These are phyloP conservation scores for Peniophora sp. DNA, from an alignment of 1,284 basidiomycete species.

Conservation along the genomic window DNA sequence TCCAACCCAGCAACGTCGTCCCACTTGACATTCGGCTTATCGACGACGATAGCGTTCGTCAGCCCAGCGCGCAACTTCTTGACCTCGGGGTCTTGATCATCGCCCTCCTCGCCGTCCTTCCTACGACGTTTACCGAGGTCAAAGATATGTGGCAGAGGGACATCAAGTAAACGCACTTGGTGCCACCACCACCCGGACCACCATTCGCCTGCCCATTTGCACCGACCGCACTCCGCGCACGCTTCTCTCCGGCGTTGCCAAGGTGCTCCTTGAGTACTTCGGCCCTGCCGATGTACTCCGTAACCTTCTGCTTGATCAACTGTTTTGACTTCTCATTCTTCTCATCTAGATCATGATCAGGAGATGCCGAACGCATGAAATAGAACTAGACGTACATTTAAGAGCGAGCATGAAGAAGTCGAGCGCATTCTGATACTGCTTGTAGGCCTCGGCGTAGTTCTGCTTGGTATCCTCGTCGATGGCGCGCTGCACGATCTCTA, in stretches of 20 bases:
- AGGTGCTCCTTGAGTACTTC: slow-evolving; percentile 90
- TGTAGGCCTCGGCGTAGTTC: slow-evolving; percentile 93
- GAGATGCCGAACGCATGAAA: slow-evolving; percentile 2
- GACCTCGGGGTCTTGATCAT: slow-evolving; percentile 83
- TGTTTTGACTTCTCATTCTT: slow-evolving; percentile 92
- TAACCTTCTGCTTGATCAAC: slow-evolving; percentile 85
- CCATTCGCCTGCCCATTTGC: slow-evolving; percentile 63
- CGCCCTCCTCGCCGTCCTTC: slow-evolving; percentile 60
- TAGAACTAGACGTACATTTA: slow-evolving; percentile 49
- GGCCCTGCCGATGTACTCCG: slow-evolving; percentile 88
- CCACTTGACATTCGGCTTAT: slow-evolving; percentile 96
- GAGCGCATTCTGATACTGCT: slow-evolving; percentile 89
- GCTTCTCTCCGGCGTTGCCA: slow-evolving; percentile 57
- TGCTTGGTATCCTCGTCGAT: slow-evolving; percentile 94
- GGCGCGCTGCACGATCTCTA: slow-evolving; percentile 90
- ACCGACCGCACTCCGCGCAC: slow-evolving; percentile 70
- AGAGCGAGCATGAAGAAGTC: slow-evolving; percentile 97
- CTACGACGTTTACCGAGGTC: slow-evolving; percentile 11
- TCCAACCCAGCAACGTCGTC: slow-evolving; percentile 97
- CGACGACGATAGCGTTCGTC: slow-evolving; percentile 83
- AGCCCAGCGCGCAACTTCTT: slow-evolving; percentile 93
- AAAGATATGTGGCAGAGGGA: slow-evolving; percentile 3
- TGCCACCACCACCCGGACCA: slow-evolving; percentile 55
- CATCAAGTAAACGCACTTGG: slow-evolving; percentile 44
- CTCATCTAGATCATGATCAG: slow-evolving; percentile 59